Evolutionary conservation across 345 rosid species (phyloP).

Genomic region (Dovyalis caffra): DNA sequence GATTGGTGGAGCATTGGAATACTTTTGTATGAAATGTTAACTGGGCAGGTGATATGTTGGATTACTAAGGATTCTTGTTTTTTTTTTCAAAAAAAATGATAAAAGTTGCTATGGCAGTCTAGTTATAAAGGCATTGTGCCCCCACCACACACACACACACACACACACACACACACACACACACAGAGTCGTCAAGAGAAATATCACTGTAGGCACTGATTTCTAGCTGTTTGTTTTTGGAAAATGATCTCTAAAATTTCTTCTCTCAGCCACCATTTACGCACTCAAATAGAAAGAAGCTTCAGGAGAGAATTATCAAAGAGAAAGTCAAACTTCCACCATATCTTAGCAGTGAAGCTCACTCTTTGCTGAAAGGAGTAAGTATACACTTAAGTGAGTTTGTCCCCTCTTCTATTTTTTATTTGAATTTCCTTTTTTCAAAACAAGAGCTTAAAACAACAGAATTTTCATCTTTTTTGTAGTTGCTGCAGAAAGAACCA

Average conservation of each 20-base stretch:
- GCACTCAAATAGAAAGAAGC: constrained; percentile 61
- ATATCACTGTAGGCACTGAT: background rate
- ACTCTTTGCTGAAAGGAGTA: constrained; percentile 73
- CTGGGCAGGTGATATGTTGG: constrained; percentile 51
- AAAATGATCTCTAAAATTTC: background rate
- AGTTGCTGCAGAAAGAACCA: constrained; percentile 72
- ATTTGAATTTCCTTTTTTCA: background rate
- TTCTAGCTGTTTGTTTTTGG: background rate
- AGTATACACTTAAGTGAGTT: constrained; percentile 17
- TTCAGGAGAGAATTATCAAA: constrained; percentile 66
- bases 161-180: background rate
- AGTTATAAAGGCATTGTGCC: background rate
- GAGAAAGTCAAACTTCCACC: constrained; percentile 72
- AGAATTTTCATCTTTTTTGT: constrained; percentile 12
- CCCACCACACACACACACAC: background rate
- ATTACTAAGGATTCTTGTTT: background rate
- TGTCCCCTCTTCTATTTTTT: background rate
- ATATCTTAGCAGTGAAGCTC: constrained; percentile 57
- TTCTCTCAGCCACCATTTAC: constrained; percentile 55
- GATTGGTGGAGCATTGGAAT: constrained; percentile 80
- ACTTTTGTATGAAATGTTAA: constrained; percentile 66
- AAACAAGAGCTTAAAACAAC: constrained; percentile 1
- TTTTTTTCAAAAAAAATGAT: background rate
- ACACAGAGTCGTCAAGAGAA: background rate
- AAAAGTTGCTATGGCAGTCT: background rate